Base-by-base conservation (phyloP, 495 filamentous ascomycete genomes). In the Beverwykella pulmonaria region DNA sequence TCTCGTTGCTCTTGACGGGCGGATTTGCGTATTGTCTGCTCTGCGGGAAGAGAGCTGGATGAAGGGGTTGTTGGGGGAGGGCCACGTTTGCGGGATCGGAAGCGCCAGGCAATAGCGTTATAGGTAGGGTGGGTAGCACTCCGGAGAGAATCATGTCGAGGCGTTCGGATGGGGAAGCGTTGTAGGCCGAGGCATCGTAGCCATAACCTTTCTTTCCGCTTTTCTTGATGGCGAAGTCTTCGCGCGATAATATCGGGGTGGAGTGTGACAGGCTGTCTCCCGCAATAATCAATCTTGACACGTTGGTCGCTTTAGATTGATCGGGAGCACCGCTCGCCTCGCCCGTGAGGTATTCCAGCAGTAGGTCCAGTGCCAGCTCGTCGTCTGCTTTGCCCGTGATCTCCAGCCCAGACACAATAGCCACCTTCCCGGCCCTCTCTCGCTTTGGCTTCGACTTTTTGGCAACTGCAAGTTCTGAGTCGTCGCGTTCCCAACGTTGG, bases 131-230 rank as follows among this genome's bases (percentile, higher is more conserved):
- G 19, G 77, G 77, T 9, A 98, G 82, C 26, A 99, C 81, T 29
- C 86, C 81, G 1, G 88, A 81, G 8, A 99, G 82, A 78, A 97
- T 93, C 22, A 83, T 79, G 77, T 99, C 94, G 34, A 99, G 82
- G 53, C 87, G 88, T 39, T 86, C 86, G 7, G 91, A 91, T 1
- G 94, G 95, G 0, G 87, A 76, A 12, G 93, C 81, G 75, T 98
- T 94, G 79, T 96, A 98, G 1, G 90, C 76, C 30, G 87, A 85
- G 57, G 90, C 86, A 75, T 98, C 94, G 79, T 98, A 98, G 55
- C 95, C 93, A 78, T 98, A 98, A 67, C 94, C 97, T 74, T 93
- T 96, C 26, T 67, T 64, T 4, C 71, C 72, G 25, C 74, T 73
- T 60, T 85, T 86, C 67, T 83, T 83, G 34, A 54, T 65, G 71